Percentiles rank a stretch among this genome's conserved stretches.
These are phyloP conservation scores for Akanthomyces lecanii DNA, from an alignment of 2,329 filamentous ascomycete species.

Conservation along the genomic window DNA sequence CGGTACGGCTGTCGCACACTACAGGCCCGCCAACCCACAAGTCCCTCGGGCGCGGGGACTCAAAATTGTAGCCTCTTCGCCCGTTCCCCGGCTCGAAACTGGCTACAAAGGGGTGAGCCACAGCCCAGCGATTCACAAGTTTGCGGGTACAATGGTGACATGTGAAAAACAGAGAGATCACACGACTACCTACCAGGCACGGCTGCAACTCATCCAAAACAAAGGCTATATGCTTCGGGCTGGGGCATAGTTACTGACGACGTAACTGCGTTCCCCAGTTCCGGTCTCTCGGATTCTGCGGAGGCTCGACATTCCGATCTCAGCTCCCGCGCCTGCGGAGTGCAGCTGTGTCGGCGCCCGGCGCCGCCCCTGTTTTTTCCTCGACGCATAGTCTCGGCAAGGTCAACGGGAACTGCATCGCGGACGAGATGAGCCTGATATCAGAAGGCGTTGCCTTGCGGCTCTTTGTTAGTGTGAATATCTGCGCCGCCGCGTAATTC, in stretches of 20 bases:
- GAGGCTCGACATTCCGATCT: background rate
- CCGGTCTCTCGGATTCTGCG: background rate
- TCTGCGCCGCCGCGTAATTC: background rate
- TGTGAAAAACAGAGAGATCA: background rate
- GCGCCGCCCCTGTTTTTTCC: background rate
- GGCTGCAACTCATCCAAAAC: background rate
- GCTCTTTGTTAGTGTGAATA: background rate
- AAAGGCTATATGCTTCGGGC: background rate
- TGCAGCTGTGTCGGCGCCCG: background rate
- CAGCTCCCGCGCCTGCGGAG: background rate
- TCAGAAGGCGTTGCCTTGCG: background rate
- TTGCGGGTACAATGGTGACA: background rate
- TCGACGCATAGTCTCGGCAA: background rate
- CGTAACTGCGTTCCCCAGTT: background rate
- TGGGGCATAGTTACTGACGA: background rate
- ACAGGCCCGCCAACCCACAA: background rate
- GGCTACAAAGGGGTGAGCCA: background rate
- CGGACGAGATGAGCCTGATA: background rate
- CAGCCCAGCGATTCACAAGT: background rate
- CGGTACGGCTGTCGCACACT: background rate
- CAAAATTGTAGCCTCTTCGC: background rate
- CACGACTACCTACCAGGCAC: background rate
- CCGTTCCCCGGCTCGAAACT: background rate
- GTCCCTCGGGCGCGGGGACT: constrained; percentile 4
- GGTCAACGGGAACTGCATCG: background rate